phyloP scores from a whole-genome alignment of 352 stramenopile species.

The Pythium scleroteichum region DNA sequence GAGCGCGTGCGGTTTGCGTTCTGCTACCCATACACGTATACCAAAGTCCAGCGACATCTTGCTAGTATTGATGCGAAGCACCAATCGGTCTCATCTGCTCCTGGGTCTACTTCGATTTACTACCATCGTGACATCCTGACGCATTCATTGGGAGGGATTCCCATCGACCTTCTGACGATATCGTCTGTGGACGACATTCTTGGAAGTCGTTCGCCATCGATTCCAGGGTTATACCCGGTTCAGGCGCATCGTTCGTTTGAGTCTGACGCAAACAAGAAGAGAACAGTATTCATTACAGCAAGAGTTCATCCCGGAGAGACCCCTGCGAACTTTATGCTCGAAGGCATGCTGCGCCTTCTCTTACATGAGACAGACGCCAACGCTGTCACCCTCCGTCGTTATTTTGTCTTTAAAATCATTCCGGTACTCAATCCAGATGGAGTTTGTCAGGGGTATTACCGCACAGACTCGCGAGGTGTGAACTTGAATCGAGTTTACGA shows the following conservation, averaged over 20 bases:
- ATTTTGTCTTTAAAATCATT: conserved; percentile 83
- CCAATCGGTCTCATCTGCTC: background rate
- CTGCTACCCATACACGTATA: conserved; percentile 76
- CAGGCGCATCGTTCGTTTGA: background rate
- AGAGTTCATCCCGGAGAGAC: conserved; percentile 86
- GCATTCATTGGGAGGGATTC: conserved; percentile 50
- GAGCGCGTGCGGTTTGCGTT: conserved; percentile 73
- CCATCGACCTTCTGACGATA: conserved; percentile 74
- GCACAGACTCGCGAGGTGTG: conserved; percentile 79
- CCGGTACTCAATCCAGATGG: conserved; percentile 87
- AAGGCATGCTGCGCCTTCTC: conserved; percentile 58
- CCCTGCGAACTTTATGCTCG: conserved; percentile 65
- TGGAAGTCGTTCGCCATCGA: background rate
- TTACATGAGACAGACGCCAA: conserved; percentile 51
- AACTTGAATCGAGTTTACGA: conserved; percentile 92
- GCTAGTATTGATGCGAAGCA: conserved; percentile 37
- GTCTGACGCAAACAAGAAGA: conserved; percentile 37
- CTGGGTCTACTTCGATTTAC: conserved; percentile 43
- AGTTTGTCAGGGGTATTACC: conserved; percentile 87
- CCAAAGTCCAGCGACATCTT: conserved; percentile 52
- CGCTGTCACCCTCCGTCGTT: conserved; percentile 42
- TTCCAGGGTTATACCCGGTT: conserved; percentile 10
- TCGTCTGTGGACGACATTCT: conserved; percentile 18
- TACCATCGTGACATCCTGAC: conserved; percentile 79
- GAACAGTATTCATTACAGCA: conserved; percentile 59